Conservation (phyloP, 108 stramenopile genomes). For the Pinguiococcus pyrenoidosus region DNA sequence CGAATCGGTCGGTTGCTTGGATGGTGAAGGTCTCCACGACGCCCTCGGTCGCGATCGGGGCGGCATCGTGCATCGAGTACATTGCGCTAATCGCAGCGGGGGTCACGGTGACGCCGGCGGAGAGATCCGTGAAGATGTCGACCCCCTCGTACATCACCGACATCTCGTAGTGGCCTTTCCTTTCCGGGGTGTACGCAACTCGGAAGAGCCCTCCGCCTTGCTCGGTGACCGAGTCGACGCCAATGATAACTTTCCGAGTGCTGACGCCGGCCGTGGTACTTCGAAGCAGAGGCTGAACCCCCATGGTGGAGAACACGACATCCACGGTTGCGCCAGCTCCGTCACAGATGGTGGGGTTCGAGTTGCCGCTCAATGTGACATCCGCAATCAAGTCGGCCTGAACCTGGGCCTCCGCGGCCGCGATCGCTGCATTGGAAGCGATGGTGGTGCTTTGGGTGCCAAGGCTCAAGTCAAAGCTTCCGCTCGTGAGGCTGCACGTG, state of each 20-base stretch:
- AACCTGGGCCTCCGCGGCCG: not conserved
- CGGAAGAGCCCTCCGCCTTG: slow-evolving; percentile 41
- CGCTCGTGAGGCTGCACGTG: no score
- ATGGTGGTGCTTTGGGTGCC: no score
- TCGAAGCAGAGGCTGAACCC: no score
- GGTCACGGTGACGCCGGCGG: slow-evolving; percentile 35
- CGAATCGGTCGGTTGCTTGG: slow-evolving; percentile 51
- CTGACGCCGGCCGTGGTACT: no score
- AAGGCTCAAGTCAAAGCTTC: no score
- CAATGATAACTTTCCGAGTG: no score
- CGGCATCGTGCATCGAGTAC: slow-evolving; percentile 32
- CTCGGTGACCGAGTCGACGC: slow-evolving; percentile 37
- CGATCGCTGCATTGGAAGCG: no score
- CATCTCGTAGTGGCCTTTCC: not conserved
- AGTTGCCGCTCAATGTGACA: slow-evolving; percentile 20
- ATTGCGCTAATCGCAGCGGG: slow-evolving; percentile 43
- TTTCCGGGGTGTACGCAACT: slow-evolving; percentile 53
- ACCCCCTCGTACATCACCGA: no score
- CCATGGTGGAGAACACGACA: not conserved
- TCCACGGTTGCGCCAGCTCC: not conserved
- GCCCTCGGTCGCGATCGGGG: slow-evolving; percentile 43
- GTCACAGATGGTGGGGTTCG: no score
- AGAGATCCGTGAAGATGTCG: slow-evolving; percentile 39
- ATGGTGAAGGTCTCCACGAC: slow-evolving; percentile 40
- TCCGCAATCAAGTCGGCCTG: slow-evolving; percentile 7